These are phyloP conservation scores for Tolypocladium amazonense DNA, from an alignment of 2,329 filamentous ascomycete genomes.

Conservation along the genomic window DNA sequence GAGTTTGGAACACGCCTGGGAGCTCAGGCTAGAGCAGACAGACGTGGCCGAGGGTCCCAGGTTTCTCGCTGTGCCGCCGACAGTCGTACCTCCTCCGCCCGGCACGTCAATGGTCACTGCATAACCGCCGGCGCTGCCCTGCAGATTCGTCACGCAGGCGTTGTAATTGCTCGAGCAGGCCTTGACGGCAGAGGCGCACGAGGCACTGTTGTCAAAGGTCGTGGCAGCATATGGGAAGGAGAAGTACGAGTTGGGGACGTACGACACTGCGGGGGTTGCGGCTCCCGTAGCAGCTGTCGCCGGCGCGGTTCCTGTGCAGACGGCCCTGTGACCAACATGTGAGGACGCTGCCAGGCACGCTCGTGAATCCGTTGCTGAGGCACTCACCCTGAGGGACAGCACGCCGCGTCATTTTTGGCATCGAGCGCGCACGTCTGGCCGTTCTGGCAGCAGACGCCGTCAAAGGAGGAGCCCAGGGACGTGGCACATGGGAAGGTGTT, in stretches of 20 bases:
- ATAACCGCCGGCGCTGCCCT: conserved; percentile 27
- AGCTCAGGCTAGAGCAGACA: conserved; percentile 46
- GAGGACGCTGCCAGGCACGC: background rate
- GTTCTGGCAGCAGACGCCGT: conserved; percentile 38
- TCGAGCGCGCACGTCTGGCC: conserved; percentile 41
- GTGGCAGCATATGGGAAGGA: conserved; percentile 48
- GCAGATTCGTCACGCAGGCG: conserved; percentile 40
- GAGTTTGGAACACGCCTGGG: conserved; percentile 36
- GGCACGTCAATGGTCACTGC: conserved; percentile 47
- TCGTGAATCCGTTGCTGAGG: conserved; percentile 2
- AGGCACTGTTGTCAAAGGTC: conserved; percentile 36
- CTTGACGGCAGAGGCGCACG: conserved; percentile 39
- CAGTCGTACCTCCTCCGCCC: conserved; percentile 40
- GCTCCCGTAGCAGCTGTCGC: conserved; percentile 22
- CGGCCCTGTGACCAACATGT: conserved; percentile 24
- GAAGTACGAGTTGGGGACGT: conserved; percentile 47
- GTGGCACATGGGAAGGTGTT: conserved; percentile 41
- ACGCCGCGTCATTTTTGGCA: conserved; percentile 36
- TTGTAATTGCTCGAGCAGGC: conserved; percentile 44
- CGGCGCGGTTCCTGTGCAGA: conserved; percentile 47
- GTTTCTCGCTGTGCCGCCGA: conserved; percentile 28
- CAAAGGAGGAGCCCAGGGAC: conserved; percentile 33
- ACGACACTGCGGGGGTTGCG: conserved; percentile 32
- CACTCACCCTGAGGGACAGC: conserved; percentile 41
- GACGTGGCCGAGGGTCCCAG: conserved; percentile 36